Conservation (phyloP, 345 rosid species). For the Citropsis articulata region DNA sequence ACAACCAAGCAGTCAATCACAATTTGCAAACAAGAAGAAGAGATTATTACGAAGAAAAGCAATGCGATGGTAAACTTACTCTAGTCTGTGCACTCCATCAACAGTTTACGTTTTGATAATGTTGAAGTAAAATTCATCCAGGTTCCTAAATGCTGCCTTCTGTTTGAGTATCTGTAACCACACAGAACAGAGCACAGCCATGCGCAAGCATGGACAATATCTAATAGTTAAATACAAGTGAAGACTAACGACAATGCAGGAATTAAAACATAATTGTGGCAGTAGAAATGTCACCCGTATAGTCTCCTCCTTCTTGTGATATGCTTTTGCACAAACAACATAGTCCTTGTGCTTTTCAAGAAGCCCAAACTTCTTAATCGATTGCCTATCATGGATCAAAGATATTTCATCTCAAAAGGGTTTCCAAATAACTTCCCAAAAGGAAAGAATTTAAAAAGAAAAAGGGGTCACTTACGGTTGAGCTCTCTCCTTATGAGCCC, state of each 20-base stretch:
- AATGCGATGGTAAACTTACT: slow-evolving; percentile 37
- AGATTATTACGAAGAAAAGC: slow-evolving; percentile 2
- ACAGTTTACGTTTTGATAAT: slow-evolving; percentile 65
- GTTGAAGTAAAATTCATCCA: slow-evolving; percentile 77
- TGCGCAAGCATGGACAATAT: not conserved
- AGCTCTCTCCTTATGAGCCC: slow-evolving; percentile 84
- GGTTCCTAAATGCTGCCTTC: slow-evolving; percentile 86
- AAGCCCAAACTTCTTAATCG: slow-evolving; percentile 70
- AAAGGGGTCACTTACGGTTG: slow-evolving; percentile 59
- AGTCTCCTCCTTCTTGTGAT: slow-evolving; percentile 64
- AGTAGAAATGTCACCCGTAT: slow-evolving; percentile 32
- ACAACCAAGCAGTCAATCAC: not conserved
- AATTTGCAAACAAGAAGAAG: not conserved
- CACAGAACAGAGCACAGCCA: not conserved
- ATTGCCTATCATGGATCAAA: slow-evolving; percentile 32
- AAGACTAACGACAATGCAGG: not conserved
- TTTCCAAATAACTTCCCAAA: not conserved
- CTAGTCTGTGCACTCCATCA: slow-evolving; percentile 55
- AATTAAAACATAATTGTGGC: not conserved
- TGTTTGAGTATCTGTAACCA: slow-evolving; percentile 59
- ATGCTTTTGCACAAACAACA: slow-evolving; percentile 66
- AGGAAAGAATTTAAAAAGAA: not conserved
- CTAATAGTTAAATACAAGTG: not conserved
- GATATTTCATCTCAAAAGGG: not conserved
- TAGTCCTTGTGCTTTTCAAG: slow-evolving; percentile 97